These are phyloP conservation scores for Buxus sempervirens DNA, from an alignment of 164 flowering plant genomes.

Conservation along the genomic window DNA sequence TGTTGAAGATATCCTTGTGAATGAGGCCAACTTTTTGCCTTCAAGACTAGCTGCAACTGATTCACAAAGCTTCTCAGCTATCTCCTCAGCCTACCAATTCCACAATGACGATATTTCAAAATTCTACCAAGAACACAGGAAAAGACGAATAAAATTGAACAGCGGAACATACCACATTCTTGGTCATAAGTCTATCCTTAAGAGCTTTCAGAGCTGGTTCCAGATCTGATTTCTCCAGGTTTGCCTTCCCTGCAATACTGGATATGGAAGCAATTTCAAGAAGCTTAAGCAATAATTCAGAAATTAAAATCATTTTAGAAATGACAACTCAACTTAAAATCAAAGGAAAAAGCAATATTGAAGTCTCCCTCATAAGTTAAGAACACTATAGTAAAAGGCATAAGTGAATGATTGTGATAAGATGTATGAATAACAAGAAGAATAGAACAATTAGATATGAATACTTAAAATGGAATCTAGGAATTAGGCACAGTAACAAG, in stretches of 20 bases:
- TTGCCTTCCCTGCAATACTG: slow-evolving; percentile 95
- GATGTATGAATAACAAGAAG: too few species aligned
- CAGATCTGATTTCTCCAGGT: slow-evolving; percentile 80
- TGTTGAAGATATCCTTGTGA: slow-evolving; percentile 88
- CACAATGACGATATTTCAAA: slow-evolving; percentile 2
- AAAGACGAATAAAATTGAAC: neutral
- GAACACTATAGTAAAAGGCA: neutral
- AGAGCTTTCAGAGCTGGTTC: slow-evolving; percentile 95
- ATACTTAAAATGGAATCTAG: too few species aligned
- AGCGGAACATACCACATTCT: slow-evolving; percentile 86
- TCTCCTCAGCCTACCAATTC: slow-evolving; percentile 78
- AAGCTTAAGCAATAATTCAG: neutral
- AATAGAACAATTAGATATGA: too few species aligned
- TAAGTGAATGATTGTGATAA: neutral
- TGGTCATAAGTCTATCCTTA: slow-evolving; percentile 95
- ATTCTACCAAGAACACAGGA: slow-evolving; percentile 5
- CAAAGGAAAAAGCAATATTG: neutral
- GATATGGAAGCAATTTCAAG: slow-evolving; percentile 9
- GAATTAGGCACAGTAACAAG: too few species aligned
- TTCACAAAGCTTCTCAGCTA: slow-evolving; percentile 96
- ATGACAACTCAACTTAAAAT: neutral
- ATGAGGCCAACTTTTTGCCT: slow-evolving; percentile 83
- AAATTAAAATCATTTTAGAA: neutral
- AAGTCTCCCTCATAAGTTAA: neutral
- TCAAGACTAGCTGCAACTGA: slow-evolving; percentile 92